phyloP scores from a whole-genome alignment of 148 eudicot genomes.

The Fagopyrum esculentum region DNA sequence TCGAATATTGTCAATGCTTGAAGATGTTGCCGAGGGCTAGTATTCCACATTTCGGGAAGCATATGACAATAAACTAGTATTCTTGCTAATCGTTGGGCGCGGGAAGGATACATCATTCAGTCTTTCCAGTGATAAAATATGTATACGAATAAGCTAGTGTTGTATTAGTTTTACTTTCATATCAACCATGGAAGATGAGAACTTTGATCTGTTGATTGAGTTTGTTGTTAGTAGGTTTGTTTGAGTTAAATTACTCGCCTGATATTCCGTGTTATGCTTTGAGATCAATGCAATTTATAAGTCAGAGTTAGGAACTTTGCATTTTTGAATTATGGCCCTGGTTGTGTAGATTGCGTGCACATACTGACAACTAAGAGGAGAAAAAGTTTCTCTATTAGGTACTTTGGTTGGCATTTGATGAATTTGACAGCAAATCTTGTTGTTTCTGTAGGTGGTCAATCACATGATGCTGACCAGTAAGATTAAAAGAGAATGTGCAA shows the following conservation, averaged over 20 bases:
- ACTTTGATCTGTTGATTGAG: neutral
- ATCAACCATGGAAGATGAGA: neutral
- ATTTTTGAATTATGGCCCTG: too few relatives aligned
- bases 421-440: conserved; percentile 10
- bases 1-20: neutral
- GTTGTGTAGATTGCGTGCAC: neutral
- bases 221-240: neutral
- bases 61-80: neutral
- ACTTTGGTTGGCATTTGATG: neutral
- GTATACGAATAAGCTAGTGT: conserved; percentile 2
- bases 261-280: neutral
- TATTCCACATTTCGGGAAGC: neutral
- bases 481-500: conserved; percentile 52
- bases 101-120: neutral
- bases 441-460: conserved; percentile 47
- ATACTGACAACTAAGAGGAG: neutral
- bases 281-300: neutral
- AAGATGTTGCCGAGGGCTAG: neutral
- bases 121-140: neutral
- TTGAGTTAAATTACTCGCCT: neutral
- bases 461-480: conserved; percentile 41
- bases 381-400: neutral
- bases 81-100: too few relatives aligned
- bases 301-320: too few relatives aligned
- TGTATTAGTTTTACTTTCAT: conserved; percentile 2